Evolutionary conservation across 1,284 basidiomycete species (phyloP).

Genomic region (Earliella scabrosa): DNA sequence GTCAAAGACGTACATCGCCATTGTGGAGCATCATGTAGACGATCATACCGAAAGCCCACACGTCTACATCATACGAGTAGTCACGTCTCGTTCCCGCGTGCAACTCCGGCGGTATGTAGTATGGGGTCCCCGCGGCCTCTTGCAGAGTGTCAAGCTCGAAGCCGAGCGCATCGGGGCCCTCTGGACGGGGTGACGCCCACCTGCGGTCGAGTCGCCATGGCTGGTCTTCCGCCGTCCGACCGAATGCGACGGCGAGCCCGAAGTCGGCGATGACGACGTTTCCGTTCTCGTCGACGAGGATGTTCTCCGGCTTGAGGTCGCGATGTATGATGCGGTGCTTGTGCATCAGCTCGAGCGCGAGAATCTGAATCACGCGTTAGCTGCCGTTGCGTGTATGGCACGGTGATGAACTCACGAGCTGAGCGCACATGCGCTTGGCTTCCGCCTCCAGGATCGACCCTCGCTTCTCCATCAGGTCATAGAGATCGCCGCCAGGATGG

Average conservation of each 20-base stretch:
- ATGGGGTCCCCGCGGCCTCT: slow-evolving; percentile 32
- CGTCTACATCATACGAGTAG: slow-evolving; percentile 51
- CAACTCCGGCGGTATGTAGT: slow-evolving; percentile 69
- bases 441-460: slow-evolving; percentile 9
- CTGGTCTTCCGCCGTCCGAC: slow-evolving; percentile 39
- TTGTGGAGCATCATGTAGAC: slow-evolving; percentile 62
- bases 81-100: slow-evolving; percentile 29
- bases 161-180: not conserved
- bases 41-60: slow-evolving; percentile 53
- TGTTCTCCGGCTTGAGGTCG: no score
- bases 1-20: slow-evolving; percentile 36
- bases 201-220: slow-evolving; percentile 37
- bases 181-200: slow-evolving; percentile 34
- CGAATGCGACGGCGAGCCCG: slow-evolving; percentile 64
- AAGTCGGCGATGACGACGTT: slow-evolving; percentile 66
- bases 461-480: slow-evolving; percentile 12
- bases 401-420: slow-evolving; percentile 22
- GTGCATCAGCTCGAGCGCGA: slow-evolving; percentile 43
- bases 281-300: slow-evolving; percentile 51
- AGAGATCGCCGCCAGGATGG: slow-evolving; percentile 24
- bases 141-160: not conserved
- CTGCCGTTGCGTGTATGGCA: slow-evolving; percentile 51
- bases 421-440: slow-evolving; percentile 23
- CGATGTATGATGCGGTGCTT: slow-evolving; percentile 41
- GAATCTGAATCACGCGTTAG: slow-evolving; percentile 10